Conservation (phyloP, 225 moss, liverwort and hornwort species). For the Ulota crispa region DNA sequence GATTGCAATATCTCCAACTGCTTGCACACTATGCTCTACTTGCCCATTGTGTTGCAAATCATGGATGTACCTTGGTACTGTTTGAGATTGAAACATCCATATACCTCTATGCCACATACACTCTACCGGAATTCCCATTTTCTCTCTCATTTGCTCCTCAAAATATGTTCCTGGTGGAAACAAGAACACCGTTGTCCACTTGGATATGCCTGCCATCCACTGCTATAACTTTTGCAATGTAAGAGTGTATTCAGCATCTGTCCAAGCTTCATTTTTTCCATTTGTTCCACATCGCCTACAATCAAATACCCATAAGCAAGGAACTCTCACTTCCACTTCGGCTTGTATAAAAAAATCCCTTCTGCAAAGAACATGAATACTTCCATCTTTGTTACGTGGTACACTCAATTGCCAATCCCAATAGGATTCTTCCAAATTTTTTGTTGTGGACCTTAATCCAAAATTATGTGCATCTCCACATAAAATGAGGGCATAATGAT, state of each 20-base stretch:
- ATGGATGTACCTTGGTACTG: background rate
- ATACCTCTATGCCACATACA: fast-evolving
- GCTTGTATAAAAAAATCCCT: background rate
- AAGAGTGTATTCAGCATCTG: fast-evolving
- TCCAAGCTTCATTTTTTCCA: background rate
- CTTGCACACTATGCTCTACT: no score
- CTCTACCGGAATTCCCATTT: fast-evolving
- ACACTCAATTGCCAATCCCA: background rate
- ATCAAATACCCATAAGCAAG: background rate
- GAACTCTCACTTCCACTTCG: fast-evolving
- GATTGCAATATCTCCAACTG: no score
- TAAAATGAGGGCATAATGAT: background rate
- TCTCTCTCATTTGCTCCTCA: no score
- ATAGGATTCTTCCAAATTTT: fast-evolving
- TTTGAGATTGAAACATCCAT: fast-evolving
- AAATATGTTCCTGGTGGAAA: background rate
- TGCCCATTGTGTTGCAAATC: background rate
- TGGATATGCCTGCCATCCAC: no score
- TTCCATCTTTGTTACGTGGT: fast-evolving
- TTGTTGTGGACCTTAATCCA: background rate
- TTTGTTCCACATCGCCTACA: fast-evolving
- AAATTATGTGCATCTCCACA: fast-evolving
- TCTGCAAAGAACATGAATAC: background rate
- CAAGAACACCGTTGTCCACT: no score
- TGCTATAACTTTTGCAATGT: no score